A percentile compares a stretch with the other conserved stretches of the same genome.
Conservation (phyloP, 805 yeast species). For the Wickerhamiella dianesei region DNA sequence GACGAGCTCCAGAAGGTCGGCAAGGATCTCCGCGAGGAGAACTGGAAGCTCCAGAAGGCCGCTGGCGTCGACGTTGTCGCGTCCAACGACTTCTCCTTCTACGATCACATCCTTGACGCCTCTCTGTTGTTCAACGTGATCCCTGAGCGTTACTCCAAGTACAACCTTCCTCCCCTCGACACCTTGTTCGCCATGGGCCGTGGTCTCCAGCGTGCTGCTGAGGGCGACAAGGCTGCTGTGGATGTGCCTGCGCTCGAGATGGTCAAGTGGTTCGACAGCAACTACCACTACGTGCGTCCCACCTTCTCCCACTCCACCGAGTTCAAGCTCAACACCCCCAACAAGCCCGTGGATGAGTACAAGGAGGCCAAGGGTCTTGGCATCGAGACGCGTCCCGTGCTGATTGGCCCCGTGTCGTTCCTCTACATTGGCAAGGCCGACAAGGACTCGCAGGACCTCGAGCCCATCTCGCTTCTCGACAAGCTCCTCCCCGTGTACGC, state of each 20-base stretch:
- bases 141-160: conserved; percentile 94
- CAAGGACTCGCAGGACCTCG: conserved; percentile 90
- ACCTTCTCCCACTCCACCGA: conserved; percentile 90
- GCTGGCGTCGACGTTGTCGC: conserved; percentile 97
- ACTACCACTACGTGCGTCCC: conserved; percentile 99
- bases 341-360: conserved; percentile 94
- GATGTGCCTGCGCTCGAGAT: conserved; percentile 97
- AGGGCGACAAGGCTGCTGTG: conserved; percentile 28
- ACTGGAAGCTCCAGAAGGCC: conserved; percentile 95
- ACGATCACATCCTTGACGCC: conserved; percentile 92
- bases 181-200: conserved; percentile 98
- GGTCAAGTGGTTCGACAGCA: conserved; percentile 99
- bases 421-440: conserved; percentile 94
- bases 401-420: conserved; percentile 94
- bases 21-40: conserved; percentile 84
- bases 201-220: conserved; percentile 92
- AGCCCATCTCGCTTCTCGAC: conserved; percentile 79
- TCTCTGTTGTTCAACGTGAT: conserved; percentile 87
- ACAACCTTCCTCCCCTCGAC: conserved; percentile 76
- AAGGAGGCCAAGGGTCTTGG: conserved; percentile 96
- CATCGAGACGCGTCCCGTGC: conserved; percentile 92
- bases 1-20: conserved; percentile 87
- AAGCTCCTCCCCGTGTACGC: conserved; percentile 88
- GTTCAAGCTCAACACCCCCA: conserved; percentile 80
- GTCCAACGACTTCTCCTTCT: conserved; percentile 95